Conservation (phyloP, 2,329 filamentous ascomycete genomes). For the Hymenoscyphus albidus region DNA sequence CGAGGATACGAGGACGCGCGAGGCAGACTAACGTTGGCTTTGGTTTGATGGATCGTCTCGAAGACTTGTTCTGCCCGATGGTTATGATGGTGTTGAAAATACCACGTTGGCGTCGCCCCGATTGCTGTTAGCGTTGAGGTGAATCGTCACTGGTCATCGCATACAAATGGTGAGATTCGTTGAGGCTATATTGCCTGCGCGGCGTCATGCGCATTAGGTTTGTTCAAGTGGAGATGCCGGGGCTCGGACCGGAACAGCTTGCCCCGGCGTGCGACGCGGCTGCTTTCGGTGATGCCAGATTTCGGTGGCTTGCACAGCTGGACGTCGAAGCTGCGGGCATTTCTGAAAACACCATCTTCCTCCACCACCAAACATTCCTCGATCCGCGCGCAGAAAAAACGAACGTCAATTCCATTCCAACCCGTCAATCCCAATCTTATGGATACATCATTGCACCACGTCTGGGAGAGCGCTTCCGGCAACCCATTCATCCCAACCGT, state of each 20-base stretch:
- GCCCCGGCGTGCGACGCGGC: background rate
- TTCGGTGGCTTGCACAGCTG: background rate
- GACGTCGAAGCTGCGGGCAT: background rate
- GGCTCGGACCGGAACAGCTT: background rate
- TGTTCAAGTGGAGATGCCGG: background rate
- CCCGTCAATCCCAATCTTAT: slow-evolving; percentile 45
- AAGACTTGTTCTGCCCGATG: background rate
- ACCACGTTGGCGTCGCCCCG: background rate
- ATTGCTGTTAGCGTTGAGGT: background rate
- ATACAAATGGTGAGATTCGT: background rate
- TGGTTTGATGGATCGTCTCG: background rate
- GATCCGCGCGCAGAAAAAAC: background rate
- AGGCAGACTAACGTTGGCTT: slow-evolving; percentile 1
- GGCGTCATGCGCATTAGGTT: background rate
- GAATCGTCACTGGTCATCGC: background rate
- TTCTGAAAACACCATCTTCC: background rate
- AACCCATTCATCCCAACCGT: slow-evolving; percentile 79
- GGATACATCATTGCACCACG: slow-evolving; percentile 78
- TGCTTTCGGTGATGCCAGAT: slow-evolving; percentile 4
- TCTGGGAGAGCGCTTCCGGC: slow-evolving; percentile 90
- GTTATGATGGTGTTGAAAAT: background rate
- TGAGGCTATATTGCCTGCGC: background rate
- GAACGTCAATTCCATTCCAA: background rate
- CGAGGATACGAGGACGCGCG: background rate
- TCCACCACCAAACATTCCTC: slow-evolving; percentile 3